Base-by-base conservation (phyloP, 768 basidiomycete genomes). In the Russula earlei region DNA sequence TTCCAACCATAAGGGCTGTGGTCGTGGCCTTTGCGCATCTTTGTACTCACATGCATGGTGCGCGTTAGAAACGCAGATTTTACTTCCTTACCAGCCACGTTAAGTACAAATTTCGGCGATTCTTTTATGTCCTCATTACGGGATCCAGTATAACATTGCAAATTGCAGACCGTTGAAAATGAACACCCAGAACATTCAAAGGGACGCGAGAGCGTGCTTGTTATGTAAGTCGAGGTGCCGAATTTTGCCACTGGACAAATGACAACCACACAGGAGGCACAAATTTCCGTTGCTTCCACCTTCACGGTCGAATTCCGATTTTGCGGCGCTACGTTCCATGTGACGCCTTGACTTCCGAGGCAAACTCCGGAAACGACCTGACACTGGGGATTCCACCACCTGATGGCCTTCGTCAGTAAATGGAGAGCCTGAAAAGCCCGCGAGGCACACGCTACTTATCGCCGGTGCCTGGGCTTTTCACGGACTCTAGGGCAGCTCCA, bases 401-500 rank as follows among this genome's bases (percentile, higher is more conserved):
- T 34, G 31, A 22, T 19, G 14, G 6, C 37, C 29, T 31, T 38
- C n/a, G 6, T 19, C 37, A 29, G 56, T 52, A 46, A 47, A 6
- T 2, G 20, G 15, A 22, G 40, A 15, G 20, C 56, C 56, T 10
- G 29, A 41, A 46, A 17, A 22, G 14, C n/a, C n/a, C 44, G 24
- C n/a, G 12, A 40, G 20, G 34, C 37, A 51, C 33, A 40, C 12
- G 41, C 50, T 33, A 47, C 27, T 29, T 46, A 31, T 41, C 38
- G 27, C 50, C 55, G 55, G 55, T 20, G 44, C 31, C 49, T 40
- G 37, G 48, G 43, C 22, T 24, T 22, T 27, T 22, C 27, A 50
- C 44, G 42, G 51, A 51, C 47, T 55, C 49, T 36, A 51, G 19
- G 42, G 17, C 33, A 44, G 33, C 42, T 8, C 37, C 27, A 31